phyloP scores from a whole-genome alignment of 495 filamentous ascomycete genomes.

The Saxophila tyrrhenica region DNA sequence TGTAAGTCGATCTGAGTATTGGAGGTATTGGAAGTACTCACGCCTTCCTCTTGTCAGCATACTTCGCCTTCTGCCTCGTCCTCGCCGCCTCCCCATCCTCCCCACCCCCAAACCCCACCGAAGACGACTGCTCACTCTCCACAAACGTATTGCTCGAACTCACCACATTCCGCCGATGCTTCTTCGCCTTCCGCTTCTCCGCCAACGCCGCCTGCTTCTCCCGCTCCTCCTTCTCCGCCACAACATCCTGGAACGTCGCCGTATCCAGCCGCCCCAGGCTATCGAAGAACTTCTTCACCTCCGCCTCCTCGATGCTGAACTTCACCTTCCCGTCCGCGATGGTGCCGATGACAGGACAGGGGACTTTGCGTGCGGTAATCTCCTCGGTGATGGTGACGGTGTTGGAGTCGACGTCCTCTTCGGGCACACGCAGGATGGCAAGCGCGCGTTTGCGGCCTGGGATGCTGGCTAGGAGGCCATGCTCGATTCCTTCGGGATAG shows the following conservation, averaged over 20 bases:
- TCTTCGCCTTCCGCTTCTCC: conserved; percentile 9
- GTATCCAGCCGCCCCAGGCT: neutral
- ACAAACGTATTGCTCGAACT: neutral
- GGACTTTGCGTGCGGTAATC: neutral
- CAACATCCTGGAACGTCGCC: neutral
- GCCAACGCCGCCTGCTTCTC: neutral
- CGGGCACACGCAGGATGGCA: too few species aligned
- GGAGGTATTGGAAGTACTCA: too few species aligned
- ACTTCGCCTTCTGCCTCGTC: neutral
- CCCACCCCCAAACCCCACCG: neutral
- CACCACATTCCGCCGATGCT: neutral
- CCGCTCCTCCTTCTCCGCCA: neutral
- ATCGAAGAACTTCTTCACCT: neutral
- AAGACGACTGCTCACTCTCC: neutral
- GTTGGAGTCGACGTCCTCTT: neutral
- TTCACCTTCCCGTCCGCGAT: neutral
- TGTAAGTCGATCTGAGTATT: too few species aligned
- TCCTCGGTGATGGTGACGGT: neutral
- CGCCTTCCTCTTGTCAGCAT: neutral
- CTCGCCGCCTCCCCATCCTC: neutral
- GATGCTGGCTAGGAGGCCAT: too few species aligned
- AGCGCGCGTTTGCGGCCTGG: too few species aligned
- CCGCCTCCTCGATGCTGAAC: neutral
- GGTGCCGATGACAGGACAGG: conserved; percentile 2
- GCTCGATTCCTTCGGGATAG: neutral